Conservation (phyloP, 768 basidiomycete genomes). For the Punctularia strigosozonata region DNA sequence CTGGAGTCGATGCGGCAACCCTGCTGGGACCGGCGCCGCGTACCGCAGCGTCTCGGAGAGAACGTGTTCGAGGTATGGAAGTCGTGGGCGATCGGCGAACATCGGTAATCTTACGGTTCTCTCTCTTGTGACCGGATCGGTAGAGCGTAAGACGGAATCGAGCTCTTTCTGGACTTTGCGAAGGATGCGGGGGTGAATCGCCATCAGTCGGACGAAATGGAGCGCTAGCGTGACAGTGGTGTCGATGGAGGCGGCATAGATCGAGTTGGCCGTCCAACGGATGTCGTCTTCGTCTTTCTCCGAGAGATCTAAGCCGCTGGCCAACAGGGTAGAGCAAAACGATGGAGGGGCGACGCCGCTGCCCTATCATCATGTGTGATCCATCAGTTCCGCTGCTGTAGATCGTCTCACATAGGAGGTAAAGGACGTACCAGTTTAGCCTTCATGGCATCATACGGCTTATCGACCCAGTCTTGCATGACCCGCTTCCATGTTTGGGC, state of each 20-base stretch:
- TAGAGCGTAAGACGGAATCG: conserved; percentile 15
- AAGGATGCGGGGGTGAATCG: conserved; percentile 21
- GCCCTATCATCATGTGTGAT: conserved; percentile 1
- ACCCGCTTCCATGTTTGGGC: conserved; percentile 15
- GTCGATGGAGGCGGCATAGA: conserved; percentile 34
- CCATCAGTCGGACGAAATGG: conserved; percentile 24
- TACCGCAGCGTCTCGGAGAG: conserved; percentile 16
- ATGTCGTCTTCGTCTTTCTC: conserved; percentile 48
- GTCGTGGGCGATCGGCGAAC: conserved; percentile 10
- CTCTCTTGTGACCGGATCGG: too few relatives aligned
- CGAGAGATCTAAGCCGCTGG: conserved; percentile 24
- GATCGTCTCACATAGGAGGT: neutral
- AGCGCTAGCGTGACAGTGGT: conserved; percentile 6
- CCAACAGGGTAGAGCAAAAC: conserved; percentile 41
- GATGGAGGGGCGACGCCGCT: conserved; percentile 20
- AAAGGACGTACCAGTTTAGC: conserved; percentile 27
- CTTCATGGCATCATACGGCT: conserved; percentile 40
- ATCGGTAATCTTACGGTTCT: conserved; percentile 14
- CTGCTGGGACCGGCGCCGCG: conserved; percentile 13
- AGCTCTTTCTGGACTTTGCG: conserved; percentile 17
- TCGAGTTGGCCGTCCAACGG: conserved; percentile 77
- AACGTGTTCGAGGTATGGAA: conserved; percentile 16
- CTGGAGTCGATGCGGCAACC: conserved; percentile 14
- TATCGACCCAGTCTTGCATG: conserved; percentile 20
- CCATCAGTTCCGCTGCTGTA: too few relatives aligned